Conservation (phyloP, 2,329 filamentous ascomycete species). For the Trichophyton simii region DNA sequence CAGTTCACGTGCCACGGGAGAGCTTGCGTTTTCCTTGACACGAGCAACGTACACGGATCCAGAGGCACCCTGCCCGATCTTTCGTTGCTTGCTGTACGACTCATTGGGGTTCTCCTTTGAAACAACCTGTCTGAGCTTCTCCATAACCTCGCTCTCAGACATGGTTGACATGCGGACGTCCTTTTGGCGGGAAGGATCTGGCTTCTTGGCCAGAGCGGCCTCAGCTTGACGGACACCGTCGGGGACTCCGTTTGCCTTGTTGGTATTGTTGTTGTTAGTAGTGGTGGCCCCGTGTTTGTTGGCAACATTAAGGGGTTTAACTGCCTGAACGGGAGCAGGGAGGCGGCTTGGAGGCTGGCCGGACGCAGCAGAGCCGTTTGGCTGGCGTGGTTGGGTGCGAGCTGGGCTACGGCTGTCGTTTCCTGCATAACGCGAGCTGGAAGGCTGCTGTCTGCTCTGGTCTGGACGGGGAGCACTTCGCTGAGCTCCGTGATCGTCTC, state of each 20-base stretch:
- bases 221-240: slow-evolving; percentile 83
- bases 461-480: slow-evolving; percentile 25
- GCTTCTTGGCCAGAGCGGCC: slow-evolving; percentile 74
- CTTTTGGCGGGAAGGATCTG: slow-evolving; percentile 59
- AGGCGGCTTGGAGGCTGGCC: slow-evolving; percentile 46
- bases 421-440: slow-evolving; percentile 14
- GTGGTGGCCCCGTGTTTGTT: slow-evolving; percentile 44
- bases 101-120: slow-evolving; percentile 90
- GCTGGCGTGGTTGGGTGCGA: slow-evolving; percentile 27
- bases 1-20: slow-evolving; percentile 63
- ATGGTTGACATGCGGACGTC: slow-evolving; percentile 98
- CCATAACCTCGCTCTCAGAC: slow-evolving; percentile 95
- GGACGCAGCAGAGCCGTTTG: slow-evolving; percentile 34
- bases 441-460: slow-evolving; percentile 25
- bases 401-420: slow-evolving; percentile 25
- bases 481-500: slow-evolving; percentile 22
- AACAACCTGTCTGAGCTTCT: slow-evolving; percentile 82
- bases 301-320: slow-evolving; percentile 69
- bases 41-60: slow-evolving; percentile 97
- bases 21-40: slow-evolving; percentile 77
- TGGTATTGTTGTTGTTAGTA: slow-evolving; percentile 20
- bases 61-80: slow-evolving; percentile 96
- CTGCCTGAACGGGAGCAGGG: slow-evolving; percentile 43
- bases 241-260: slow-evolving; percentile 26
- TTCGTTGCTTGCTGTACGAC: slow-evolving; percentile 98